Evolutionary conservation across 2,329 filamentous ascomycete species (phyloP).

Genomic region (Diaporthe citrichinensis): DNA sequence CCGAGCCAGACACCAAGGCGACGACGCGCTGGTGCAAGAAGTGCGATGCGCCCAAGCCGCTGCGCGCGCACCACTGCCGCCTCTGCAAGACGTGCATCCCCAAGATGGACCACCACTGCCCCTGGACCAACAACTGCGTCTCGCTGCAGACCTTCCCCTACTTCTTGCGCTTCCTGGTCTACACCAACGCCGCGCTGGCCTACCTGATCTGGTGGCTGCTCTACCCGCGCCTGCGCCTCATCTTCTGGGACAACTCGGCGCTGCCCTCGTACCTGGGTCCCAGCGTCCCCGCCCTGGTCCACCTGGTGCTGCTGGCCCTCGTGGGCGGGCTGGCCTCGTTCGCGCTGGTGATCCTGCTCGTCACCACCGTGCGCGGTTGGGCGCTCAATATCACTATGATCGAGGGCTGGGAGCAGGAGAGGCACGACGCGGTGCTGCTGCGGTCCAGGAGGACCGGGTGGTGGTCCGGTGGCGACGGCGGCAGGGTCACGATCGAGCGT

Average conservation of each 20-base stretch:
- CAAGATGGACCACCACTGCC: constrained; percentile 90
- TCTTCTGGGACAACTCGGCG: constrained; percentile 74
- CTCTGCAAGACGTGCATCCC: constrained; percentile 81
- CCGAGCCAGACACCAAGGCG: constrained; percentile 47
- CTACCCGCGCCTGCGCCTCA: constrained; percentile 67
- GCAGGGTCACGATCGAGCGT: constrained; percentile 63
- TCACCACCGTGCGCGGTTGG: constrained; percentile 73
- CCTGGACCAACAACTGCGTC: constrained; percentile 88
- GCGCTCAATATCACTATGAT: constrained; percentile 83
- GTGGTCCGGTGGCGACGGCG: constrained; percentile 51
- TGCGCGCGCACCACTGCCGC: constrained; percentile 85
- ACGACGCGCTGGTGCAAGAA: constrained; percentile 78
- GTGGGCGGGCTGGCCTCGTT: constrained; percentile 72
- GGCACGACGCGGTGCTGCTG: constrained; percentile 70
- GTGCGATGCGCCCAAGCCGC: constrained; percentile 81
- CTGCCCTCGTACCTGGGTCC: constrained; percentile 84
- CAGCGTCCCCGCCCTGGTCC: constrained; percentile 67
- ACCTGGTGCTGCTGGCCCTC: constrained; percentile 73
- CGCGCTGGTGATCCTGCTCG: constrained; percentile 74
- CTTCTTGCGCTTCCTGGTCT: constrained; percentile 84
- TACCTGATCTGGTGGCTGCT: constrained; percentile 74
- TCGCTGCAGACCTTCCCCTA: constrained; percentile 86
- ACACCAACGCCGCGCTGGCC: constrained; percentile 73
- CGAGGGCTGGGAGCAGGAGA: constrained; percentile 81
- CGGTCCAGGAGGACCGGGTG: constrained; percentile 58